These are phyloP conservation scores for Miscanthus lutarioriparius DNA, from an alignment of 176 grass and related monocot genomes.

Conservation along the genomic window DNA sequence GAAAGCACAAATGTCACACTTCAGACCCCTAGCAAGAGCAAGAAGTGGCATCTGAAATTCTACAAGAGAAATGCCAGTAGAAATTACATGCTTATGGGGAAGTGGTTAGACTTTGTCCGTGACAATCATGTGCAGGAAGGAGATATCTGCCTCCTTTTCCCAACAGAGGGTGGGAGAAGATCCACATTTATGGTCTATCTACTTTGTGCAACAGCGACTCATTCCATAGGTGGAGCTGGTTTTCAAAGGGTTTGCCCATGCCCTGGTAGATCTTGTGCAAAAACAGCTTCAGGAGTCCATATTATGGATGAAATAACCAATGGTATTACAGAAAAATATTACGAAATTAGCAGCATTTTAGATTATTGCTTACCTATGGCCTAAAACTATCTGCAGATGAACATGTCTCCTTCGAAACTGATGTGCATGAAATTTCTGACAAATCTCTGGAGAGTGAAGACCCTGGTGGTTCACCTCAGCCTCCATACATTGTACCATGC, in stretches of 20 bases:
- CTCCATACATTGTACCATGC: constrained; percentile 4
- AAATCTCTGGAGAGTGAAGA: neutral
- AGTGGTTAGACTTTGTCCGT: constrained; percentile 44
- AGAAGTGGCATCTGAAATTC: constrained; percentile 35
- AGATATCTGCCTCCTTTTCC: constrained; percentile 43
- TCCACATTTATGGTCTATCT: constrained; percentile 39
- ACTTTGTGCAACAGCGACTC: neutral
- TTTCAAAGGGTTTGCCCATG: neutral
- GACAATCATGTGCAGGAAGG: constrained; percentile 42
- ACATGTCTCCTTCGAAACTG: neutral
- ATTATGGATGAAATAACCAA: neutral
- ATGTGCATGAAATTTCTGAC: neutral
- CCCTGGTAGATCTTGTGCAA: neutral
- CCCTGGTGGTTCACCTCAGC: neutral
- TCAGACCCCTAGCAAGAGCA: neutral
- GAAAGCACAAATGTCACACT: constrained; percentile 23
- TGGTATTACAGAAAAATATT: neutral
- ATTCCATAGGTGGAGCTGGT: neutral
- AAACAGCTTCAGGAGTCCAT: neutral
- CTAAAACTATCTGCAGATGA: constrained; percentile 1
- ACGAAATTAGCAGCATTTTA: neutral
- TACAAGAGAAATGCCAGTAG: constrained; percentile 14
- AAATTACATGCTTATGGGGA: constrained; percentile 17
- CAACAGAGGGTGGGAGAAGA: neutral
- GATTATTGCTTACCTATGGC: neutral